phyloP scores from a whole-genome alignment of 2,329 filamentous ascomycete genomes.

The Epichloe aotearoae region DNA sequence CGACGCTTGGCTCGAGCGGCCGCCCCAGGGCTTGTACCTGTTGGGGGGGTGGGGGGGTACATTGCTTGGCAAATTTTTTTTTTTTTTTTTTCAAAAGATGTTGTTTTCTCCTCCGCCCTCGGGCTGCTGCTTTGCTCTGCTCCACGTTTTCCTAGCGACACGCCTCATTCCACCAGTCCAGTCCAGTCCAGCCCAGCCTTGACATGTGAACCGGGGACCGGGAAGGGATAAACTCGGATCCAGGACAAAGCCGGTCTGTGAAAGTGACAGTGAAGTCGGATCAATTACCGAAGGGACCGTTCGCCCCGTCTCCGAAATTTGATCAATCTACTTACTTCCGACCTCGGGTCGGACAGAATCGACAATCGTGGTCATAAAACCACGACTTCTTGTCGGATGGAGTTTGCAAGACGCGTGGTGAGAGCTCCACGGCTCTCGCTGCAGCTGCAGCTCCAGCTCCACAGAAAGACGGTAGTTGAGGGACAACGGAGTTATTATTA shows the following conservation, averaged over 20 bases:
- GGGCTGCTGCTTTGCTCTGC: slow-evolving; percentile 4
- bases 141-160: slow-evolving; percentile 16
- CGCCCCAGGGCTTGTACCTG: slow-evolving; percentile 12
- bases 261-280: not conserved
- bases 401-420: too few species aligned
- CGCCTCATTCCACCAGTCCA: slow-evolving; percentile 7
- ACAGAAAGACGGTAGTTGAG: too few species aligned
- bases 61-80: not conserved
- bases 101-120: not conserved
- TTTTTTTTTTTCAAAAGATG: not conserved
- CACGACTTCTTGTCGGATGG: too few species aligned
- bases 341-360: too few species aligned
- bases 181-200: not conserved
- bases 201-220: not conserved
- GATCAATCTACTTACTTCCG: too few species aligned
- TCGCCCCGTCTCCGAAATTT: too few species aligned
- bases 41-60: slow-evolving; percentile 16
- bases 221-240: too few species aligned
- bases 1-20: not conserved
- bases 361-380: too few species aligned
- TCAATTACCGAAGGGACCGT: too few species aligned
- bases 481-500: too few species aligned
- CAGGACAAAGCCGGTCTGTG: not conserved
- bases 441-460: too few species aligned
- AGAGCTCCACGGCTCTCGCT: too few species aligned